Evolutionary conservation across 371 early-diverging fungal genomes (phyloP), one percentile per base, ranked within the genome.

Genomic region (Syncephalastrum racemosum): DNA sequence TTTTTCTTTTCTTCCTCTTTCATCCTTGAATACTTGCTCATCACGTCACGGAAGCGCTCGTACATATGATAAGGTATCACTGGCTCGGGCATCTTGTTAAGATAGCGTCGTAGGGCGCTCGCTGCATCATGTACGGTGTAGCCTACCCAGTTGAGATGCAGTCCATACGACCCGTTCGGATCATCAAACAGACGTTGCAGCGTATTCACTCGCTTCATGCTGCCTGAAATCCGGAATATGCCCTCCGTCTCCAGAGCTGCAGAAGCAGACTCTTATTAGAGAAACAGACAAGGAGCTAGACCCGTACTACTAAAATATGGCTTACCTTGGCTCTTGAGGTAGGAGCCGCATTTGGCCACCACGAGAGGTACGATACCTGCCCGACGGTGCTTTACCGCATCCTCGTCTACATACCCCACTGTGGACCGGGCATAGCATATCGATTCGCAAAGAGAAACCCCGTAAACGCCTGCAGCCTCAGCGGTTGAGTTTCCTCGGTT

Each of bases 81-180:
- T 12, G 86, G 83, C 44, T 85, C 83, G 4, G 85, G 86, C 16
- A 87, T 62, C 39, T 77, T 71, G 46, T 82, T 81, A 19, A 87
- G 67, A 55, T 77, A 87, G 16, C 86, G 72, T 16, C 84, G 75
- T 13, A 86, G 58, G 0, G 85, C 68, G 54, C 71, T 85, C 23
- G 85, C 85, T 14, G 83, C 85, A 63, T 87, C 88, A 54, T 84
- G 84, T 4, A 85, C 79, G 3, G 83, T 76, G 59, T 72, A 83
- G 7, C 76, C 80, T 46, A 75, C 61, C 84, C 85, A 85, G 59
- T 80, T 78, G 22, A 81, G 56, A 49, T 77, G 72, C 16, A 71
- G 64, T 6, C 86, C 85, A 53, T 82, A 84, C n/a, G 53, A 47
- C 20, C 71, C 74, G 7, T 22, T 13, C 19, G 78, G 70, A 4